Evolutionary conservation across 2,329 filamentous ascomycete genomes (phyloP), one percentile per base, ranked within the genome.

Genomic region (Colletotrichum graminicola): DNA sequence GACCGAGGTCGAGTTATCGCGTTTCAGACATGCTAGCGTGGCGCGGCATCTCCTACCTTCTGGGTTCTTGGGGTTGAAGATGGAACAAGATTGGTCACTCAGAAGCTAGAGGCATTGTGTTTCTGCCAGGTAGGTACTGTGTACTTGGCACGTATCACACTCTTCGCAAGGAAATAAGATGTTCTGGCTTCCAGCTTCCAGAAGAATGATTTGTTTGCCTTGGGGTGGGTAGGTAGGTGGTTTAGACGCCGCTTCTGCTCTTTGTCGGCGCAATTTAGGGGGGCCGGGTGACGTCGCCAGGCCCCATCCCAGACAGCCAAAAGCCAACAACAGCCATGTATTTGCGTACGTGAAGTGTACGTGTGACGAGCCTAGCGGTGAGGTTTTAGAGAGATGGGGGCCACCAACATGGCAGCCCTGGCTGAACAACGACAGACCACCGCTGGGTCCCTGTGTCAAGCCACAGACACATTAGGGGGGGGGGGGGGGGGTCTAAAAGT

Each of bases 251-350:
- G 26, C 29, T 67, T 71, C 36, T 62, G 18, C 36, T 14, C 12
- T 21, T 63, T 10, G 52, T 54, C 51, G 43, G 57, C 41, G 49
- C 67, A 66, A 54, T 45, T 57, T 4, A 23, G 51, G 39, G 47
- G 47, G 56, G 62, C 56, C 56, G 45, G 65, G 65, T 72, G 69
- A 72, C 59, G 69, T 72, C 69, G 69, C 65, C 47, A 60, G 68
- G 68, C 57, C 41, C 57, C 29, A 18, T 49, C 23, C 32, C 43
- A 62, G 43, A n/a, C 68, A 29, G 45, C 52, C 68, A 34, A 62
- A 45, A 29, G 56, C 56, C 56, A 55, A 69, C 56, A 55, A 69
- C 62, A 69, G 54, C 36, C 56, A 43, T 29, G 52, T 55, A 55
- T 55, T 21, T 32, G 32, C 52, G 32, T n/a, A 54, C 29, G 10